These are phyloP conservation scores for Ophidiomyces ophidiicola DNA, from an alignment of 2,329 filamentous ascomycete species.

Conservation along the genomic window DNA sequence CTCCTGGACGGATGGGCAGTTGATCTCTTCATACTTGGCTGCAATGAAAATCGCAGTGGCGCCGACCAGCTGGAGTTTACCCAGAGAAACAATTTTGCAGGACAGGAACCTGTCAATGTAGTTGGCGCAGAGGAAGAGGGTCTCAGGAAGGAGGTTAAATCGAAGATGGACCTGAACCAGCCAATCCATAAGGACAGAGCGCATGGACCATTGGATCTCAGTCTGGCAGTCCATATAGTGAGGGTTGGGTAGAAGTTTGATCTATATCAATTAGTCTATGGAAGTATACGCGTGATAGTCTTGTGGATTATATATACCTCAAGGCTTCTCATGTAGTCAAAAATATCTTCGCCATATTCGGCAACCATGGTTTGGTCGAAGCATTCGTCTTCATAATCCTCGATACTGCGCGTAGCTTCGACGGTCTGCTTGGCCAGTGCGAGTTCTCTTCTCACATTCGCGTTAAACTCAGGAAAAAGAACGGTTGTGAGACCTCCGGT, in stretches of 20 bases:
- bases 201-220: slow-evolving; percentile 99
- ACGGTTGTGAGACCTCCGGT: slow-evolving; percentile 53
- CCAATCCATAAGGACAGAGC: slow-evolving; percentile 94
- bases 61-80: slow-evolving; percentile 89
- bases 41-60: slow-evolving; percentile 93
- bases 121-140: slow-evolving; percentile 87
- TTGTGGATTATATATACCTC: slow-evolving; percentile 48
- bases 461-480: slow-evolving; percentile 59
- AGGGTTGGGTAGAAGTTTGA: slow-evolving; percentile 69
- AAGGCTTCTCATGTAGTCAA: slow-evolving; percentile 75
- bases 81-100: slow-evolving; percentile 84
- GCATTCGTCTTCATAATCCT: slow-evolving; percentile 69
- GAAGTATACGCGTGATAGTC: background rate
- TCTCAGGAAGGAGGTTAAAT: slow-evolving; percentile 85
- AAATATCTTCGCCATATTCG: slow-evolving; percentile 93
- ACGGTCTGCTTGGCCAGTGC: slow-evolving; percentile 55
- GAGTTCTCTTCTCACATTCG: slow-evolving; percentile 60
- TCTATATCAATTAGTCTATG: slow-evolving; percentile 38
- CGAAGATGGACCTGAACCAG: slow-evolving; percentile 89
- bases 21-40: slow-evolving; percentile 98
- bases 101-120: slow-evolving; percentile 96
- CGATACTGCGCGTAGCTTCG: slow-evolving; percentile 50
- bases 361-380: slow-evolving; percentile 97
- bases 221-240: slow-evolving; percentile 95
- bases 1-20: slow-evolving; percentile 86